phyloP scores from a whole-genome alignment of 805 yeast species.

The Teunomyces atbi region DNA sequence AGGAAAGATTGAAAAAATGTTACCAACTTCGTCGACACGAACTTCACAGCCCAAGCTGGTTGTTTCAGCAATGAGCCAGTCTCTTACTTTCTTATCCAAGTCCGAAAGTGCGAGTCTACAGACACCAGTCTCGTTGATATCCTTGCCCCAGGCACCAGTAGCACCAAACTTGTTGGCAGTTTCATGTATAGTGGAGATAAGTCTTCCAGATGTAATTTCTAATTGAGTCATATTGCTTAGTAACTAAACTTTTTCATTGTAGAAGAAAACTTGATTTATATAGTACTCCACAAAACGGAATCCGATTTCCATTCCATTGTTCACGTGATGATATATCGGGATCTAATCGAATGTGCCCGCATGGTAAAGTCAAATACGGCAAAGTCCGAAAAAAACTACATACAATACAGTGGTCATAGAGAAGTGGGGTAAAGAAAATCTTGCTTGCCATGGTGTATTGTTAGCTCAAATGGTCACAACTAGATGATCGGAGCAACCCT shows the following conservation, averaged over 20 bases:
- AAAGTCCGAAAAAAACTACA: not conserved
- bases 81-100: slow-evolving; percentile 60
- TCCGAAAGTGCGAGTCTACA: slow-evolving; percentile 63
- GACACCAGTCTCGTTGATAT: slow-evolving; percentile 61
- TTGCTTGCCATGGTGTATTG: too few relatives aligned
- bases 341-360: not conserved
- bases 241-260: not conserved
- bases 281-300: slow-evolving; percentile 3
- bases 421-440: too few relatives aligned
- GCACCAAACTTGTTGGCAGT: slow-evolving; percentile 62
- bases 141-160: slow-evolving; percentile 58
- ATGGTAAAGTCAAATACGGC: not conserved
- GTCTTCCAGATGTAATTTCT: slow-evolving; percentile 30
- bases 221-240: not conserved
- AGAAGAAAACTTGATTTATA: not conserved
- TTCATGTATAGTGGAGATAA: slow-evolving; percentile 58
- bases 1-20: slow-evolving; percentile 63
- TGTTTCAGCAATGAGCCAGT: slow-evolving; percentile 61
- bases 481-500: too few relatives aligned
- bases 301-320: not conserved
- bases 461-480: too few relatives aligned
- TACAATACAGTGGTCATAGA: too few relatives aligned
- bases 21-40: slow-evolving; percentile 64
- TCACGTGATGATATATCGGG: not conserved
- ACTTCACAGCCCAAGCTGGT: slow-evolving; percentile 54